Evolutionary conservation across 768 basidiomycete species (phyloP), one percentile per base, ranked within the genome.

Genomic region (Tephrocybe sp.): DNA sequence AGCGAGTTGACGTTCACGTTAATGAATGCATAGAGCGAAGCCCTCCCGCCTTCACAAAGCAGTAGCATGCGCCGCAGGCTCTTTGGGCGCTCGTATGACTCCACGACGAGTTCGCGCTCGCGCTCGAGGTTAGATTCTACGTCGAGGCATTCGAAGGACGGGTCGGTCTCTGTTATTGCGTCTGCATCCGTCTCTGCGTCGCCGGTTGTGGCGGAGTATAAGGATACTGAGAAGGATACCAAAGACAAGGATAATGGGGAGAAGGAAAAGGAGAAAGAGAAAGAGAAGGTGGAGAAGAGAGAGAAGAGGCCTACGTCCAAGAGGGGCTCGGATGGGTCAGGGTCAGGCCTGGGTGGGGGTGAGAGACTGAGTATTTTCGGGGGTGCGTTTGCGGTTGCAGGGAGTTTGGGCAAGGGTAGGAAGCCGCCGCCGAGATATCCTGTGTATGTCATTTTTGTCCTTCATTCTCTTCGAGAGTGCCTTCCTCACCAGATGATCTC

Each of bases 351-450:
- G 56, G 74, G 71, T 48, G 62, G 64, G 11, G 60, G 71, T 4
- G 86, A 89, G 36, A 72, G 89, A n/a, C 65, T 89, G 53, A 93
- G 92, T 60, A 83, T 96, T 60, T 96, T 97, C 61, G 89, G 89
- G 12, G 77, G 75, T 16, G 67, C 82, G 3, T 83, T 91, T 54
- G 67, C 82, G 2, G 82, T 91, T 54, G 68, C 72, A 10, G 78
- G 81, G 0, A 71, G 83, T 5, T 61, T 89, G 48, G 80, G 83
- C 23, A 87, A 85, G 65, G 70, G 73, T 35, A 72, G 93, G 57
- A 95, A 97, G 64, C 93, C 93, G 0, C 77, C 92, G 0, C 92
- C 91, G 14, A 80, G 80, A 66, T 84, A 83, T 57, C 79, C 83
- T 19, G 60, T 72, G 86, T 86, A 62, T 60, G 85, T 74, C 16